phyloP scores from a whole-genome alignment of 2,329 filamentous ascomycete species.

The Ophiostoma novo-ulmi region DNA sequence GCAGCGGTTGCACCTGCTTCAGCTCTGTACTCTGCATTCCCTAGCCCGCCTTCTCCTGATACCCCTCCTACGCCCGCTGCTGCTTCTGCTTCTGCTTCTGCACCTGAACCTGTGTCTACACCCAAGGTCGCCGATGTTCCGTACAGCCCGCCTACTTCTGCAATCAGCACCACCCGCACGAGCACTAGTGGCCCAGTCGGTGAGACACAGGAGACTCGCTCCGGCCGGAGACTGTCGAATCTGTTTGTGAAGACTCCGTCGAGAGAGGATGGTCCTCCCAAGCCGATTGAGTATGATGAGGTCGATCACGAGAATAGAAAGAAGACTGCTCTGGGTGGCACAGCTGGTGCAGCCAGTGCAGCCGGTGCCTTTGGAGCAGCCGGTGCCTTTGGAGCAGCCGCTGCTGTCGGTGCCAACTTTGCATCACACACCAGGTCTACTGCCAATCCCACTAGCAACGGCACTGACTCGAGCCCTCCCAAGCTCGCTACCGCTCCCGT shows the following conservation, averaged over 20 bases:
- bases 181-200: background rate
- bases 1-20: background rate
- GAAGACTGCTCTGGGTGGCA: background rate
- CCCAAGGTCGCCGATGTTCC: background rate
- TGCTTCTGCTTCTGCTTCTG: background rate
- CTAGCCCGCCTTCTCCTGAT: background rate
- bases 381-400: too few species aligned
- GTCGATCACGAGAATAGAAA: background rate
- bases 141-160: background rate
- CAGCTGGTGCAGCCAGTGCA: background rate
- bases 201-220: background rate
- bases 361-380: too few species aligned
- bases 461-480: background rate
- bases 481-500: background rate
- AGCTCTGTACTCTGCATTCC: background rate
- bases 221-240: background rate
- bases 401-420: conserved; percentile 16
- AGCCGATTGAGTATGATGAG: conserved; percentile 1
- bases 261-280: background rate
- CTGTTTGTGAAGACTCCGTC: background rate
- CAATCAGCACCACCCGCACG: background rate
- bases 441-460: background rate
- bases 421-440: background rate
- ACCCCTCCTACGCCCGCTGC: background rate
- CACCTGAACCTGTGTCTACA: background rate